These are phyloP conservation scores for Penicillium parvum DNA, from an alignment of 495 filamentous ascomycete species.

Conservation along the genomic window DNA sequence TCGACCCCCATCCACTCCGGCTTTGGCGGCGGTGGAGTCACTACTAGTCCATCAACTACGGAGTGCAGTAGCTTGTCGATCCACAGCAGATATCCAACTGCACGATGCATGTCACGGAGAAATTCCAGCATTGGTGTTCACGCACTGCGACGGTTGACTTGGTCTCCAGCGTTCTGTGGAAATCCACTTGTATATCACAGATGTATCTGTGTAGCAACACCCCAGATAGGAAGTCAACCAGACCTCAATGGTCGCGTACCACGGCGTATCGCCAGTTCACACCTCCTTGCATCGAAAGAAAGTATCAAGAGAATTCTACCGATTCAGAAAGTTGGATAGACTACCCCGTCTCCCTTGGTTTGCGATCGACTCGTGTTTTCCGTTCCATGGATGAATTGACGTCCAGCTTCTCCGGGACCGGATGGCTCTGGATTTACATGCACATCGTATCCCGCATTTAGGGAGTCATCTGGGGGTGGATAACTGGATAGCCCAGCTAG, in stretches of 20 bases:
- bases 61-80: slow-evolving; percentile 23
- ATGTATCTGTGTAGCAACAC: neutral
- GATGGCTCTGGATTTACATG: no score
- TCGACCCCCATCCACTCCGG: slow-evolving; percentile 13
- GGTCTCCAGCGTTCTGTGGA: neutral
- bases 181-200: neutral
- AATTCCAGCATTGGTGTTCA: slow-evolving; percentile 7
- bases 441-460: no score
- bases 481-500: no score
- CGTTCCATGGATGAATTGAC: slow-evolving; percentile 10
- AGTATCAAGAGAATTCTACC: no score
- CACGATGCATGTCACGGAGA: slow-evolving; percentile 27
- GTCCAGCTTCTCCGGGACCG: no score
- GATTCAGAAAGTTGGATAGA: no score
- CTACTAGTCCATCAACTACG: no score
- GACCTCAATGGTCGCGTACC: no score
- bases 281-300: slow-evolving; percentile 3
- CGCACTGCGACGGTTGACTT: neutral
- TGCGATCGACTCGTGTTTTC: neutral
- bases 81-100: slow-evolving; percentile 17
- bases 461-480: no score
- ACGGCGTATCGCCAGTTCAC: no score
- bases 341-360: slow-evolving; percentile 1
- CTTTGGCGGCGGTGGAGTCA: slow-evolving; percentile 20
- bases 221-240: slow-evolving; percentile 4